Evolutionary conservation across 192 early-diverging fungal species (phyloP).

Genomic region (Coemansia sp.): DNA sequence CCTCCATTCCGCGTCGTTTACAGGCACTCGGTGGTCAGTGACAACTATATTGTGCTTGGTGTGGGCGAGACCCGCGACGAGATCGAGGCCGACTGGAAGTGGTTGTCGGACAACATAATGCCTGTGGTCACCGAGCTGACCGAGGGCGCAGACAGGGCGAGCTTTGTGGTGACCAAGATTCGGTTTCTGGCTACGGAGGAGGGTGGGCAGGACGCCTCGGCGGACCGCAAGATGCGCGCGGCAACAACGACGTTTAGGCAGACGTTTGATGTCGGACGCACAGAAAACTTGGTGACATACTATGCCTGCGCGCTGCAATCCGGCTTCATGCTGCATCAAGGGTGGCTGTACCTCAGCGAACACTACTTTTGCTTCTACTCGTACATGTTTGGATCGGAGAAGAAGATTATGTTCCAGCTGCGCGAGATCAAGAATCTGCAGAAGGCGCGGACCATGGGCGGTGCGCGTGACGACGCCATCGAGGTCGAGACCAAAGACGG

Average conservation of each 20-base stretch:
- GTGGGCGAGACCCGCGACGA: conserved; percentile 78
- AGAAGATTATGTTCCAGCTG: conserved; percentile 85
- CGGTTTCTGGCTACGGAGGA: conserved; percentile 75
- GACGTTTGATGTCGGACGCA: conserved; percentile 74
- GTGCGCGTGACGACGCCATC: conserved; percentile 85
- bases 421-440: conserved; percentile 87
- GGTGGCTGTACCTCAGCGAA: conserved; percentile 96
- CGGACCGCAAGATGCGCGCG: conserved; percentile 82
- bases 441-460: conserved; percentile 88
- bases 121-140: conserved; percentile 70
- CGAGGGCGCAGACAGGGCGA: conserved; percentile 73
- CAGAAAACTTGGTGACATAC: conserved; percentile 89
- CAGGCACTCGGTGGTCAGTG: conserved; percentile 55
- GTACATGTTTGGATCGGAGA: conserved; percentile 89
- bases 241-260: conserved; percentile 87
- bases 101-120: conserved; percentile 79
- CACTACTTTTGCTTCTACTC: conserved; percentile 95
- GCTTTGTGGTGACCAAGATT: conserved; percentile 89
- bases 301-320: conserved; percentile 90
- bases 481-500: conserved; percentile 79
- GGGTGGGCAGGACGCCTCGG: conserved; percentile 62
- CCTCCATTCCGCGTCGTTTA: conserved; percentile 87
- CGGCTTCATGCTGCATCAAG: conserved; percentile 80
- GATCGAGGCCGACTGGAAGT: conserved; percentile 88
- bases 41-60: conserved; percentile 75